Evolutionary conservation across 2,329 filamentous ascomycete species (phyloP).

Genomic region (Drechslerella dactyloides): DNA sequence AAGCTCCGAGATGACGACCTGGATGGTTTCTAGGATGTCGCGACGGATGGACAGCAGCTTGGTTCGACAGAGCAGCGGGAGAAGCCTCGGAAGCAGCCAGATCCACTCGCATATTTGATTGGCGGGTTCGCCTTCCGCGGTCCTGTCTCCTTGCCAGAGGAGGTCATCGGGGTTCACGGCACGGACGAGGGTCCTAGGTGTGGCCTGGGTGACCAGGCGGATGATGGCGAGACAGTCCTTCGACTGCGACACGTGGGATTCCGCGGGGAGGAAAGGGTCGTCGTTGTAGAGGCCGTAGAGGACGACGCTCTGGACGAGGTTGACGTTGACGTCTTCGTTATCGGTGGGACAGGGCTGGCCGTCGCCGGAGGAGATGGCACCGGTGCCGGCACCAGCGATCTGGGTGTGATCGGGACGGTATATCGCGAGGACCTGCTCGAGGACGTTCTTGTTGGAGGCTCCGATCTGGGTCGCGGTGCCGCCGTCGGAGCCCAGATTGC

Average conservation of each 20-base stretch:
- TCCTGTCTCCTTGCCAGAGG: neutral
- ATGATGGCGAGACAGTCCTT: constrained; percentile 43
- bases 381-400: neutral
- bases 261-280: constrained; percentile 34
- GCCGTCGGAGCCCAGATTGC: constrained; percentile 32
- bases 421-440: constrained; percentile 47
- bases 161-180: neutral
- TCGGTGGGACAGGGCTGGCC: constrained; percentile 31
- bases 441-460: constrained; percentile 35
- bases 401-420: constrained; percentile 28
- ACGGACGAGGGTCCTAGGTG: constrained; percentile 24
- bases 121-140: neutral
- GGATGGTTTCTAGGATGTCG: constrained; percentile 35
- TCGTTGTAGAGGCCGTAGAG: constrained; percentile 46
- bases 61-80: constrained; percentile 31
- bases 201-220: constrained; percentile 42
- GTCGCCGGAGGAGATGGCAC: constrained; percentile 7
- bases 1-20: constrained; percentile 29
- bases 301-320: constrained; percentile 44
- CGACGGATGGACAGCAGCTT: constrained; percentile 24
- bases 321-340: constrained; percentile 47
- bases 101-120: constrained; percentile 13
- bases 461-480: constrained; percentile 36
- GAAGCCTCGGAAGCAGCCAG: constrained; percentile 32
- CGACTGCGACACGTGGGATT: constrained; percentile 28